A percentile compares a stretch with the other conserved stretches of the same genome.
phyloP scores from a whole-genome alignment of 1,284 basidiomycete genomes.

The Athelia psychrophila region DNA sequence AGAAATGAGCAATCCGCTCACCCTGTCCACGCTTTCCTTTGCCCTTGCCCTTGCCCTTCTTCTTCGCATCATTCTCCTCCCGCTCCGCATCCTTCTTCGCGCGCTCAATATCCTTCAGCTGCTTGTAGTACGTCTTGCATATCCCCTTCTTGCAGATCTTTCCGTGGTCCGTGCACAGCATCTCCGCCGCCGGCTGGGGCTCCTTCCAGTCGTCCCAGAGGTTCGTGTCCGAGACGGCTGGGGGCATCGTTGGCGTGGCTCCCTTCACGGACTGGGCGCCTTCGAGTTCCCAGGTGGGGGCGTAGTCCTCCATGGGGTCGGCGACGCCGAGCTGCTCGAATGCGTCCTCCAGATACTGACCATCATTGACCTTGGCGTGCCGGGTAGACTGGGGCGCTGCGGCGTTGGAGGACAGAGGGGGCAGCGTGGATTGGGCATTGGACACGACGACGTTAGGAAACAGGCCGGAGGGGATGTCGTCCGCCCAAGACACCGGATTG shows the following conservation, averaged over 20 bases:
- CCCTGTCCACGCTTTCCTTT: background rate
- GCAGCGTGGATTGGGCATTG: background rate
- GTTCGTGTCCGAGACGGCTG: too few relatives aligned
- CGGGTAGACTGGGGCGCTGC: background rate
- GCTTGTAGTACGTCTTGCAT: slow-evolving; percentile 35
- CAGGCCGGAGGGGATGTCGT: background rate
- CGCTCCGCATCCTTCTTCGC: slow-evolving; percentile 15
- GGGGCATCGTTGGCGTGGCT: too few relatives aligned
- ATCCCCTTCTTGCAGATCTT: slow-evolving; percentile 42
- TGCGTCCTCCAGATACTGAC: background rate
- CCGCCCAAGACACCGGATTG: background rate
- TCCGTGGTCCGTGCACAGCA: slow-evolving; percentile 36
- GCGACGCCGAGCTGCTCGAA: background rate
- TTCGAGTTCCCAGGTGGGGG: background rate
- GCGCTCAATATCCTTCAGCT: slow-evolving; percentile 27
- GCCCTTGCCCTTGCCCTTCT: slow-evolving; percentile 6
- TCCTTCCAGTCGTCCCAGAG: slow-evolving; percentile 16
- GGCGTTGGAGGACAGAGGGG: background rate
- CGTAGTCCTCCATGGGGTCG: background rate
- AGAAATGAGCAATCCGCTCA: background rate
- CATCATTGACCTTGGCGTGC: background rate
- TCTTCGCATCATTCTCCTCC: slow-evolving; percentile 1
- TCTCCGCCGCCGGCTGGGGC: slow-evolving; percentile 11
- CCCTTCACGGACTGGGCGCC: background rate
- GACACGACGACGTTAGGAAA: background rate